Percentiles rank a stretch among this genome's conserved stretches.
Conservation (phyloP, 495 filamentous ascomycete species). For the Haplographium delicatum region DNA sequence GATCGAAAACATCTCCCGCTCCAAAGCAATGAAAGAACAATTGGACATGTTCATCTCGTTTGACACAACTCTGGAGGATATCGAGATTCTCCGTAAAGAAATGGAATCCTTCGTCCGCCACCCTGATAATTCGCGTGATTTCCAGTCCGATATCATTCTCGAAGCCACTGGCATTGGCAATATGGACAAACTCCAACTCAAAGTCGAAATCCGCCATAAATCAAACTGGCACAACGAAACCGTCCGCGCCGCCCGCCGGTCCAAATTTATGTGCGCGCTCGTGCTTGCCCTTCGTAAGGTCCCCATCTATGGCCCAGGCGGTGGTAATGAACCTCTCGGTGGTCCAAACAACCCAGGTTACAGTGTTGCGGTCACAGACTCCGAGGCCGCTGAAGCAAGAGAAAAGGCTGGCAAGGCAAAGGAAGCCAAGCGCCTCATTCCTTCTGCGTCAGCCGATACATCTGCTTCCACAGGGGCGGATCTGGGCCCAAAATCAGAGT, state of each 20-base stretch:
- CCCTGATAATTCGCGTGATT: conserved; percentile 86
- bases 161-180: conserved; percentile 75
- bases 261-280: conserved; percentile 95
- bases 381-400: conserved; percentile 53
- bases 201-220: conserved; percentile 83
- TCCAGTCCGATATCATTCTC: conserved; percentile 76
- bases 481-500: conserved; percentile 9
- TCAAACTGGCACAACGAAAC: conserved; percentile 94
- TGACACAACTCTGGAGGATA: conserved; percentile 81
- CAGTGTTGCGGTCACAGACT: conserved; percentile 64
- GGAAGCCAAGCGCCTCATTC: conserved; percentile 56
- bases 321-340: conserved; percentile 60
- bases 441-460: conserved; percentile 13
- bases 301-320: conserved; percentile 79
- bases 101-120: conserved; percentile 79
- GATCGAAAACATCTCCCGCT: conserved; percentile 89
- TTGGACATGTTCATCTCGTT: conserved; percentile 75
- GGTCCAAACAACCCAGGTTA: conserved; percentile 66
- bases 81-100: conserved; percentile 74
- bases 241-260: conserved; percentile 74
- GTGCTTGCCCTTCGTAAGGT: conserved; percentile 80
- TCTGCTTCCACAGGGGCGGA: conserved; percentile 1
- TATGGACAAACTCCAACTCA: conserved; percentile 81
- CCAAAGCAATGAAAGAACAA: conserved; percentile 86
- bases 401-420: conserved; percentile 56